phyloP scores from a whole-genome alignment of 495 filamentous ascomycete genomes.

The Podospora anserina region DNA sequence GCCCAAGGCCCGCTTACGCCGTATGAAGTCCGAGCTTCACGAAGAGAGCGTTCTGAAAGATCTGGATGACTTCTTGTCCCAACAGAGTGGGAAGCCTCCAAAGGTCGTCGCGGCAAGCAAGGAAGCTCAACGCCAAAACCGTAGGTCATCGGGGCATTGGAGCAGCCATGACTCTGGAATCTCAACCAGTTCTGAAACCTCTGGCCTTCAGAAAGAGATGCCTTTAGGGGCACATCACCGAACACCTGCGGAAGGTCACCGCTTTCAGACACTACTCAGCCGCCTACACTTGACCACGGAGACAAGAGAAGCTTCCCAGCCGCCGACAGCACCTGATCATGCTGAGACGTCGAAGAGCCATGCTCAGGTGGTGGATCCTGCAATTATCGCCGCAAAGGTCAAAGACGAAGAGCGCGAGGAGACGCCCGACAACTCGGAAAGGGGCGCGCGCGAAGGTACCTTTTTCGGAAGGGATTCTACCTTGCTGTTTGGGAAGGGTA shows the following conservation, averaged over 20 bases:
- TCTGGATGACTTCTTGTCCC: conserved; percentile 9
- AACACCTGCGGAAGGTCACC: conserved; percentile 15
- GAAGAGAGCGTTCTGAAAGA: conserved; percentile 9
- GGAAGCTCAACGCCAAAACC: background rate
- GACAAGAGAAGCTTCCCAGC: background rate
- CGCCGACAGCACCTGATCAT: background rate
- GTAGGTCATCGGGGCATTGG: background rate
- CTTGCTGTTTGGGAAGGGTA: background rate
- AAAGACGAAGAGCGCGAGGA: conserved; percentile 10
- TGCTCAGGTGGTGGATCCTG: conserved; percentile 14
- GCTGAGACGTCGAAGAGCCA: background rate
- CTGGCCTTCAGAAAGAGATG: background rate
- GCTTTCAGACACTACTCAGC: conserved; percentile 25
- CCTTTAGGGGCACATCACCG: background rate
- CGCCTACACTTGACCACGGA: conserved; percentile 20
- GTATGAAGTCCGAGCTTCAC: conserved; percentile 8
- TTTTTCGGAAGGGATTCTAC: background rate
- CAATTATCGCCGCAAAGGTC: conserved; percentile 25
- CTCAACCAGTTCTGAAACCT: background rate
- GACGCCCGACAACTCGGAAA: background rate
- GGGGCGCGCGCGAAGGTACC: background rate
- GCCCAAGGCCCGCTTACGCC: background rate
- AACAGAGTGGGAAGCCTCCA: background rate
- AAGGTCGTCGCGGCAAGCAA: background rate
- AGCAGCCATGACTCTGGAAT: background rate